A percentile compares a stretch with the other conserved stretches of the same genome.
Evolutionary conservation across 805 yeast genomes (phyloP).

Genomic region (Suhomyces pyralidae): DNA sequence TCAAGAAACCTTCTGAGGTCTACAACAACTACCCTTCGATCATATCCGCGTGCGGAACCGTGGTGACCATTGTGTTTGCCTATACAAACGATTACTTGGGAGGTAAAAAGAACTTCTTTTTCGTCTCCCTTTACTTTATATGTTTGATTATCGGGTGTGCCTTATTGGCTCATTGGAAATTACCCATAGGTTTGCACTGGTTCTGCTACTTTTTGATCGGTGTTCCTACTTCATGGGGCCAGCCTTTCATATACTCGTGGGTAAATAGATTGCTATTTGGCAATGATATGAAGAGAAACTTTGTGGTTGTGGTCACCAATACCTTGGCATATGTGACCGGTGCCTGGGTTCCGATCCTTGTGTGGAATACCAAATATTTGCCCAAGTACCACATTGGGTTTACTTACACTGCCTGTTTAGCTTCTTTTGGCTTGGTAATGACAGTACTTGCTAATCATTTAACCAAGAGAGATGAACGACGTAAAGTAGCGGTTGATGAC

Average conservation of each 20-base stretch:
- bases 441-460: slow-evolving; percentile 25
- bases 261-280: slow-evolving; percentile 44
- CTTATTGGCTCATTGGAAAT: slow-evolving; percentile 46
- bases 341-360: slow-evolving; percentile 39
- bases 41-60: slow-evolving; percentile 16
- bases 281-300: slow-evolving; percentile 41
- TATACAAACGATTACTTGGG: slow-evolving; percentile 31
- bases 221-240: slow-evolving; percentile 50
- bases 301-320: slow-evolving; percentile 38
- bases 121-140: slow-evolving; percentile 37
- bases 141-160: slow-evolving; percentile 41
- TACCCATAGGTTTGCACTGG: slow-evolving; percentile 50
- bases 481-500: not conserved
- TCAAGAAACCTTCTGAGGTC: slow-evolving; percentile 24
- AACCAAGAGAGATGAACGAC: slow-evolving; percentile 23
- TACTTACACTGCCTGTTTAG: slow-evolving; percentile 24
- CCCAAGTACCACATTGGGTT: slow-evolving; percentile 23
- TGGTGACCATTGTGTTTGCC: slow-evolving; percentile 1
- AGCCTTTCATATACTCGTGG: slow-evolving; percentile 57
- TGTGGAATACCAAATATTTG: slow-evolving; percentile 35
- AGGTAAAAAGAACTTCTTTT: slow-evolving; percentile 33
- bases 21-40: slow-evolving; percentile 34
- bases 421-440: slow-evolving; percentile 28
- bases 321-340: slow-evolving; percentile 38
- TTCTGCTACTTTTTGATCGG: slow-evolving; percentile 47